phyloP scores from a whole-genome alignment of 495 filamentous ascomycete genomes.

The Usnea hakonensis region DNA sequence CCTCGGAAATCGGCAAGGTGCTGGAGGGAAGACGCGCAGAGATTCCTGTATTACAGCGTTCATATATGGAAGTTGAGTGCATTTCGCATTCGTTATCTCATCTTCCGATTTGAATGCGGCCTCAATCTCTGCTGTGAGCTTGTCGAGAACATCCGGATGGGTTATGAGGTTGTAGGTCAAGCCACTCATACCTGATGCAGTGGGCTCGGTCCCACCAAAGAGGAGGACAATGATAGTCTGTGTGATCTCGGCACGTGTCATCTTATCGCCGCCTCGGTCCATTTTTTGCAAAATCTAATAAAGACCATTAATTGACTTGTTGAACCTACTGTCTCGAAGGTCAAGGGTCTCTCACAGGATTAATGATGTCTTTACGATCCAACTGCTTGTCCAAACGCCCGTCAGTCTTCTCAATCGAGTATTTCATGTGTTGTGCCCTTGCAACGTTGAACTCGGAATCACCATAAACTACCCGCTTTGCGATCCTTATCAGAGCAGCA shows the following conservation, averaged over 20 bases:
- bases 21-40: neutral
- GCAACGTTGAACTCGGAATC: neutral
- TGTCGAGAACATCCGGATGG: neutral
- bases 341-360: neutral
- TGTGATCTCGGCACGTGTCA: neutral
- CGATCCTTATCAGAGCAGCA: no score
- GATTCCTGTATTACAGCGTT: neutral
- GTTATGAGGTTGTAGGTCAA: neutral
- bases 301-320: no score
- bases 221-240: neutral
- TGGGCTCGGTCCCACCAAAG: neutral
- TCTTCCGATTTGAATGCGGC: neutral
- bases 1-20: neutral
- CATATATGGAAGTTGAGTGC: neutral
- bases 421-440: neutral
- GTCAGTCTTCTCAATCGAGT: neutral
- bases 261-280: constrained; percentile 2
- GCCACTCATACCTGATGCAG: neutral
- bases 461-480: neutral
- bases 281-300: no score
- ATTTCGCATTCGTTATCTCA: neutral
- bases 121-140: neutral
- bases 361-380: neutral
- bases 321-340: no score
- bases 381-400: neutral